Base-by-base conservation (phyloP, 768 basidiomycete genomes). In the Tricholoma hemisulphureum region DNA sequence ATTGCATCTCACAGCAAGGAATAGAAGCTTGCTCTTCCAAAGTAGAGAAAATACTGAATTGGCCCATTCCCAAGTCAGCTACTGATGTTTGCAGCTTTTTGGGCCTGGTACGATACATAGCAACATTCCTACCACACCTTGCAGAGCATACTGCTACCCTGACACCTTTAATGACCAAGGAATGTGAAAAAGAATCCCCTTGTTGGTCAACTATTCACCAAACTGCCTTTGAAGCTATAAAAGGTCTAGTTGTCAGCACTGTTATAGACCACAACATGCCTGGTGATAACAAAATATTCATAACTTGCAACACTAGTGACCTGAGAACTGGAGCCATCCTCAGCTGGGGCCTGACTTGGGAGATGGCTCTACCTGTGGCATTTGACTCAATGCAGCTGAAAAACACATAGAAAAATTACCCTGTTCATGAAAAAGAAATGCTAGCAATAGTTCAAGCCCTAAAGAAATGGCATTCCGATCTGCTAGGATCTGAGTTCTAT, bases 1-100 rank as follows among this genome's bases (percentile, higher is more conserved):
- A 78, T 46, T 59, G 69, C 9, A 75, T 78, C 51, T 67, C 76
- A 0, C 67, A 70, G 34, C 62, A 71, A 14, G 74, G 78, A 2
- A 66, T 79, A 23, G 10, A 58, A 57, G 28, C 64, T 0, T 58
- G 62, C 35, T 32, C 50, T 1, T 26, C 51, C 5, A 77, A 76
- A 29, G 65, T 66, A 0, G 58, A 65, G 0, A 41, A 55, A 0
- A 71, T 77, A 6, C 18, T 70, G 0, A 28, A 68, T 2, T 76
- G 74, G 75, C 71, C 70, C 0, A 21, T 18, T 2, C 67, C 63
- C 0, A 58, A 53, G 13, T 53, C 39, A 1, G 58, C 60, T 0
- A 63, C 51, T 0, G 50, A 69, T 6, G 66, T 61, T 1, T 48
- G 59, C 0, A 9, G 29, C 0, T 69, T 69, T 23, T 48, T 67